Percentiles rank a stretch among this genome's conserved stretches.
Conservation (phyloP, 2,329 filamentous ascomycete genomes). For the Coniochaeta prunicola region DNA sequence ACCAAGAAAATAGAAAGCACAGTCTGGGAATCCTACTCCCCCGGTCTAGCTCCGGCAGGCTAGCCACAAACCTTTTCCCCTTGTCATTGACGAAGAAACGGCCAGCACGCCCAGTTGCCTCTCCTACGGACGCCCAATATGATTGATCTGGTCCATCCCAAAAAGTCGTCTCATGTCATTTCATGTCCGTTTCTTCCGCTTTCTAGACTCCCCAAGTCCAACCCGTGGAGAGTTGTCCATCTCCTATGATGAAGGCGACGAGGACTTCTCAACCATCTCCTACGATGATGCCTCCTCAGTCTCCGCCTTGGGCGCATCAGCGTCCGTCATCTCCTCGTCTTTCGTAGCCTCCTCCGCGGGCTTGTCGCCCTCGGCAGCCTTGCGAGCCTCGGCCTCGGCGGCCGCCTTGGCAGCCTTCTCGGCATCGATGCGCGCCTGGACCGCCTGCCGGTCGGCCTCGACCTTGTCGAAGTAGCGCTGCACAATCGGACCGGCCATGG, state of each 20-base stretch:
- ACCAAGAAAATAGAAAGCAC: not conserved
- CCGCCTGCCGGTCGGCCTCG: conserved; percentile 74
- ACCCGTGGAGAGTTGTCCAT: not conserved
- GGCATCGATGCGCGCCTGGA: conserved; percentile 70
- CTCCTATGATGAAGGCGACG: not conserved
- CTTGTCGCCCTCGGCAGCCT: conserved; percentile 43
- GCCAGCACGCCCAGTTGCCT: not conserved
- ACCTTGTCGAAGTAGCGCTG: conserved; percentile 95
- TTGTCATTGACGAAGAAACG: not conserved
- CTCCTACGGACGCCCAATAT: not conserved
- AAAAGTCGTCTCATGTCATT: not conserved
- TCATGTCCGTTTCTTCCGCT: not conserved
- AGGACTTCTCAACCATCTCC: not conserved
- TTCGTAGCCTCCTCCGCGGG: conserved; percentile 32
- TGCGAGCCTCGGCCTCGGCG: conserved; percentile 47
- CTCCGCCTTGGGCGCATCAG: conserved; percentile 45
- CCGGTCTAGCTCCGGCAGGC: conserved; percentile 7
- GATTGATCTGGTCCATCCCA: not conserved
- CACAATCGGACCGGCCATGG: conserved; percentile 82
- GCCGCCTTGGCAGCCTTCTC: conserved; percentile 70
- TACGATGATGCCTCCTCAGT: conserved; percentile 28
- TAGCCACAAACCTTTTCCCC: not conserved
- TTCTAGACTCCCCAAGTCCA: not conserved
- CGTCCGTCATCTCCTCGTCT: conserved; percentile 60
- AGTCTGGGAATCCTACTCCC: not conserved